These are phyloP conservation scores for Podospora pseudocomata DNA, from an alignment of 495 filamentous ascomycete species.

Conservation along the genomic window DNA sequence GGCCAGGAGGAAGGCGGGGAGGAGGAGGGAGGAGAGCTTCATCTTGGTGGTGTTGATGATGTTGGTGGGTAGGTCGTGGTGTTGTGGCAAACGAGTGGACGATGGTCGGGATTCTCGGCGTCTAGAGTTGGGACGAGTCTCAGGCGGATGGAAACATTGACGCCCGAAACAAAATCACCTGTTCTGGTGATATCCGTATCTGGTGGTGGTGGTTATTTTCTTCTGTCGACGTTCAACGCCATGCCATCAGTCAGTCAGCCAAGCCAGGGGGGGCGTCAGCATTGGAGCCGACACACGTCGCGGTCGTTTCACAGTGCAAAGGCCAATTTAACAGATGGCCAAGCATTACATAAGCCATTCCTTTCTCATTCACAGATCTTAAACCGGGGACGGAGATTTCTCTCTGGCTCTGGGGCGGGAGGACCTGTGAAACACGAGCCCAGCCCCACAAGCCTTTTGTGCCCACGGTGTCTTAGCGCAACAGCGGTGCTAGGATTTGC, in stretches of 20 bases:
- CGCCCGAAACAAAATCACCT: not conserved
- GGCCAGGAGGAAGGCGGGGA: conserved; percentile 44
- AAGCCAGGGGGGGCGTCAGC: not conserved
- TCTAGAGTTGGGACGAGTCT: not conserved
- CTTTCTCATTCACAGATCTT: conserved; percentile 1
- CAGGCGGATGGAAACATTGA: not conserved
- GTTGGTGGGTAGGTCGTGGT: not conserved
- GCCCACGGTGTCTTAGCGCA: not conserved
- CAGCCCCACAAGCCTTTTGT: not conserved
- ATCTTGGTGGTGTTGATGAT: not conserved
- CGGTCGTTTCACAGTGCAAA: not conserved
- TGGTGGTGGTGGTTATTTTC: not conserved
- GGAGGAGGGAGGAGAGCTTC: conserved; percentile 28
- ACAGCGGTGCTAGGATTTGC: not conserved
- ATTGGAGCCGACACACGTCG: not conserved
- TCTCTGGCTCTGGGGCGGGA: not conserved
- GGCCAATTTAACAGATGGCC: not conserved
- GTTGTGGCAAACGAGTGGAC: not conserved
- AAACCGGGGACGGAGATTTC: conserved; percentile 5
- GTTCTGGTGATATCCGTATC: not conserved
- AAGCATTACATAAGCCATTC: conserved; percentile 4
- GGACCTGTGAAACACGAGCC: not conserved
- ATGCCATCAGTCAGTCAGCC: conserved; percentile 1
- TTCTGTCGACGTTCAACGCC: not conserved
- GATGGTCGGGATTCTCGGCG: not conserved